A percentile compares a stretch with the other conserved stretches of the same genome.
These are phyloP conservation scores for Rhizopus delemar DNA, from an alignment of 371 early-diverging fungal genomes.

Conservation along the genomic window DNA sequence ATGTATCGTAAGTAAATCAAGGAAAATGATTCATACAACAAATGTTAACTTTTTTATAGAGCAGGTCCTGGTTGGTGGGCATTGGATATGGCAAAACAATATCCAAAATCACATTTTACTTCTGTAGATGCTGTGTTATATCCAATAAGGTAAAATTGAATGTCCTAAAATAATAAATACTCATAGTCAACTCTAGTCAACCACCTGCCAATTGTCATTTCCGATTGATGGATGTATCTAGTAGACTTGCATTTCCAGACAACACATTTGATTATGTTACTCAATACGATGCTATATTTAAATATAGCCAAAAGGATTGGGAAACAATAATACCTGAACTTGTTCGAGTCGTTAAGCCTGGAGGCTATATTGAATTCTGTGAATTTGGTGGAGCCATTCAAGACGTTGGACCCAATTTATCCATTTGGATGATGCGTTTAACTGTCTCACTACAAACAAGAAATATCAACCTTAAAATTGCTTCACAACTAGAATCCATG, in stretches of 20 bases:
- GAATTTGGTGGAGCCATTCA: constrained; percentile 32
- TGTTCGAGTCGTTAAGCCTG: constrained; percentile 25
- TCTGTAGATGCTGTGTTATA: constrained; percentile 39
- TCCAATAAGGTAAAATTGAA: constrained; percentile 30
- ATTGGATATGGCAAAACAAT: constrained; percentile 38
- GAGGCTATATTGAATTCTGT: constrained; percentile 33
- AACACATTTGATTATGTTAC: constrained; percentile 33
- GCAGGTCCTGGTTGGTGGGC: constrained; percentile 45
- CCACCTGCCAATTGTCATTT: constrained; percentile 48
- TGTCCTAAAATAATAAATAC: neutral
- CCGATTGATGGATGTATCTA: constrained; percentile 27
- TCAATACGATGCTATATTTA: constrained; percentile 26
- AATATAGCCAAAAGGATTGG: constrained; percentile 30
- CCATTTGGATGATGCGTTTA: constrained; percentile 51
- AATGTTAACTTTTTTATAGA: constrained; percentile 1
- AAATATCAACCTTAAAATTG: constrained; percentile 33
- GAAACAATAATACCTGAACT: constrained; percentile 23
- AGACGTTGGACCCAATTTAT: constrained; percentile 48
- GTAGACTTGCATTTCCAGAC: constrained; percentile 33
- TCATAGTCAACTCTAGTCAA: constrained; percentile 9
- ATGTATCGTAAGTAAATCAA: constrained; percentile 25
- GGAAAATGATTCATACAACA: neutral
- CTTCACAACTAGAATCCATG: constrained; percentile 24
- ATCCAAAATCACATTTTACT: constrained; percentile 45
- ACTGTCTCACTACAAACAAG: constrained; percentile 48